Base-by-base conservation (phyloP, 768 basidiomycete genomes). In the Boletus sp. region DNA sequence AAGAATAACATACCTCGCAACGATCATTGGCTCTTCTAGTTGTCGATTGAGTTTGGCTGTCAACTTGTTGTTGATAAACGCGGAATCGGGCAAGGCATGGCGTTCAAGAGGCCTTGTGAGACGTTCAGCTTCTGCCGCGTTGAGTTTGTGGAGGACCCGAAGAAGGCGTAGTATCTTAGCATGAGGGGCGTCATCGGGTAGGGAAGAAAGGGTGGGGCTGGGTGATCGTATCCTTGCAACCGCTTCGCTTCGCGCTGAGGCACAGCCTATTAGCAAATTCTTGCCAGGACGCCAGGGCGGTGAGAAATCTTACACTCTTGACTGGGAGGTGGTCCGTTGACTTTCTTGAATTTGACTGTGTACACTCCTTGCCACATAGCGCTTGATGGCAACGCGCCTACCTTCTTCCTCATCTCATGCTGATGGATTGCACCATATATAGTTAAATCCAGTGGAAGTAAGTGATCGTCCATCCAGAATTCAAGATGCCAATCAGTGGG, bases 1-100 rank as follows among this genome's bases (percentile, higher is more conserved):
- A 55, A 33, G 35, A 19, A 38, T 7, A 49, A 68, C 77, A 57
- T 62, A 93, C 93, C 93, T 95, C 1, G 96, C 97, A 41, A 99
- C 94, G 58, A 99, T 97, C 93, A 98, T 97, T 0, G 93, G 92
- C 67, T 99, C 97, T 64, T 99, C 97, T 40, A 99, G 71, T 68
- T 98, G 97, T 34, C 97, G 83, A 13, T 93, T 93, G n/a, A 99
- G 80, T 72, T 99, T 99, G 10, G 97, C 97, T 2, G 93, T 93
- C 27, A 99, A 75, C 71, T 99, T 99, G 75, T 97, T 98, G 70
- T 98, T 99, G 57, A 98, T 83, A 68, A 99, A 99, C 0, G 90
- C 83, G 0, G 90, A 82, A 58, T 94, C 92, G 3, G 85, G 75
- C 17, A 97, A 75, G 56, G 77, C 79, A 38, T 83, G 79, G 53